Evolutionary conservation across 2,329 filamentous ascomycete genomes (phyloP), one percentile per base, ranked within the genome.

Genomic region (Colletotrichum paranaense): DNA sequence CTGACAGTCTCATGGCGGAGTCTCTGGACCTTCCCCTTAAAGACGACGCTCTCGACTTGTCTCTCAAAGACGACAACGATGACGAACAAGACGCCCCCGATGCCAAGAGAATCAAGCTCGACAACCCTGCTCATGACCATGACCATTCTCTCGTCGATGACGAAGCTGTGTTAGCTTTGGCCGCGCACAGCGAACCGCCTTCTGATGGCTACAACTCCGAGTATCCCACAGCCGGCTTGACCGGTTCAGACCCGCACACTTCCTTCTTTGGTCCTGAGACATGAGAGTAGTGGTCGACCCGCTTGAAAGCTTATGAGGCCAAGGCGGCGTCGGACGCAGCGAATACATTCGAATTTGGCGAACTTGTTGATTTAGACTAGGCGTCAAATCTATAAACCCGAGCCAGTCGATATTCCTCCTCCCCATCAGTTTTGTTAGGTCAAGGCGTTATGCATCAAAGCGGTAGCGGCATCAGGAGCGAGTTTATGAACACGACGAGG

Each of bases 81-180:
- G 79, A 79, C 22, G 75, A 76, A 74, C 62, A 64, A 16, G 75
- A 72, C 53, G 67, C 53, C 16, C 75, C 52, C 63, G 46, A 57
- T 22, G 65, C 74, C 12, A 76, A 76, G 58, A 62, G 75, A 12
- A 64, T 67, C 14, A 69, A 73, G 46, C 65, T 76, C 22, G 78
- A 88, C 88, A 77, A 79, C 19, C 62, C 78, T n/a, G 75, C 78
- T 12, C 80, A 82, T 16, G 81, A 83, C 19, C 77, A 35, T 35
- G 32, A 35, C 32, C 32, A 80, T 9, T 75, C 80, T 0, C 77
- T 87, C 16, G 85, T 87, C 16, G 85, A 87, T 32, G 87, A 88
- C 70, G 86, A 87, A 68, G 86, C 86, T 5, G 84, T 89, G 14
- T 74, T 89, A 73, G 86, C 85, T 8, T 77, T 89, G 55, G 84